Base-by-base conservation (phyloP, 768 basidiomycete species). In the Auricularia sp. region DNA sequence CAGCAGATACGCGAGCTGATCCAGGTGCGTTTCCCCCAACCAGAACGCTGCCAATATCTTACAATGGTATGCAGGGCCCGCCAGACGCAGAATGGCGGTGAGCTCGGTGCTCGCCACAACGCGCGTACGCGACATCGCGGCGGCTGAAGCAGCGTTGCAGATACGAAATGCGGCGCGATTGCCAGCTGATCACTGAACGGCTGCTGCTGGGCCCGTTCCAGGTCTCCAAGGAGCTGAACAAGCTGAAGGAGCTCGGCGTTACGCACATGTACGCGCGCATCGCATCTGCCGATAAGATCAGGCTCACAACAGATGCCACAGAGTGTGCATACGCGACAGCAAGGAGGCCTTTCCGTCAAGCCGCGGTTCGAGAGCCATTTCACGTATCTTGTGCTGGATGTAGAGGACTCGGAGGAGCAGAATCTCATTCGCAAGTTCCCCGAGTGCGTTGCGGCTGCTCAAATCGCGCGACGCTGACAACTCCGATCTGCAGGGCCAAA, bases 161-260 rank as follows among this genome's bases (percentile, higher is more conserved):
- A 71, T 97, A 97, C 71, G 94, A 96, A 76, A 95, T 97, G 94
- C 82, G 94, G 36, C 80, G 94, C n/a, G 89, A 95, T 71, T 93
- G 92, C 70, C 94, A 97, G 77, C 90, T 94, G 74, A 95, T 96
- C 68, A 79, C 92, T 0, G 88, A 91, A 33, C 85, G 85, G 18
- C 84, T 97, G 44, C 79, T 85, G 34, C 84, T 97, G 5, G 94
- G 94, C 0, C 93, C 94, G 3, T 92, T 94, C 67, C 88, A 90
- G 68, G 90, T 89, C 8, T 92, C 91, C 1, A 95, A 94, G 73
- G 88, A 89, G 0, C 77, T 92, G 34, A 82, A 88, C 14, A 84
- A 83, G 2, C 82, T 97, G 11, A 76, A 78, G 51, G 73, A 74
- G 7, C 82, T 89, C n/a, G 77, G 81, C 0, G 82, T 97, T 67